Percentiles rank a stretch among this genome's conserved stretches.
phyloP scores from a whole-genome alignment of 768 basidiomycete genomes.

The Vararia minispora region DNA sequence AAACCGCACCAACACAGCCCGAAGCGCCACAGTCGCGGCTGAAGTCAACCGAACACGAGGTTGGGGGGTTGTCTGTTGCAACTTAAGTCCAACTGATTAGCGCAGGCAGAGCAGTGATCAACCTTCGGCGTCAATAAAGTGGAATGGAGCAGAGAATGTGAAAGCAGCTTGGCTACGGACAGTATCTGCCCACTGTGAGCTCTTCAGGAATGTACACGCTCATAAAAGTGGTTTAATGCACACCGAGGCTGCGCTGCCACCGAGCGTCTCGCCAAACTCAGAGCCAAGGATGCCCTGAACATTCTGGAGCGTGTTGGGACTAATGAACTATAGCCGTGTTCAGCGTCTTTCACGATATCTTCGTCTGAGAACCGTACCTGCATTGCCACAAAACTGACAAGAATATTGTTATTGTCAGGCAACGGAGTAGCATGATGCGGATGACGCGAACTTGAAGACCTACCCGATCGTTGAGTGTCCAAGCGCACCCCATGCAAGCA shows the following conservation, averaged over 20 bases:
- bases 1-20: constrained; percentile 19
- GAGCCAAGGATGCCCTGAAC: constrained; percentile 34
- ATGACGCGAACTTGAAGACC: not conserved
- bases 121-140: constrained; percentile 40
- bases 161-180: constrained; percentile 28
- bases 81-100: not conserved
- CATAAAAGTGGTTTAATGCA: constrained; percentile 4
- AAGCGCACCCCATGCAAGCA: constrained; percentile 17
- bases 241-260: constrained; percentile 38
- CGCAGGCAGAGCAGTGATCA: not conserved
- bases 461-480: constrained; percentile 19
- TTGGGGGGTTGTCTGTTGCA: constrained; percentile 29
- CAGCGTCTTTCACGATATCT: not conserved
- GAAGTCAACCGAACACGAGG: constrained; percentile 38
- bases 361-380: not conserved
- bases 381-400: constrained; percentile 8
- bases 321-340: constrained; percentile 28
- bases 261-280: constrained; percentile 33
- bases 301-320: constrained; percentile 34
- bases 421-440: not conserved
- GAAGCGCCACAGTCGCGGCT: constrained; percentile 33
- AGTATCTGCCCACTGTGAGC: constrained; percentile 37
- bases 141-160: constrained; percentile 21
- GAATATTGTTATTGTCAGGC: not conserved
- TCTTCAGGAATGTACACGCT: not conserved